Evolutionary conservation across 257 asterid genomes (phyloP).

Genomic region (Paulownia fortunei): DNA sequence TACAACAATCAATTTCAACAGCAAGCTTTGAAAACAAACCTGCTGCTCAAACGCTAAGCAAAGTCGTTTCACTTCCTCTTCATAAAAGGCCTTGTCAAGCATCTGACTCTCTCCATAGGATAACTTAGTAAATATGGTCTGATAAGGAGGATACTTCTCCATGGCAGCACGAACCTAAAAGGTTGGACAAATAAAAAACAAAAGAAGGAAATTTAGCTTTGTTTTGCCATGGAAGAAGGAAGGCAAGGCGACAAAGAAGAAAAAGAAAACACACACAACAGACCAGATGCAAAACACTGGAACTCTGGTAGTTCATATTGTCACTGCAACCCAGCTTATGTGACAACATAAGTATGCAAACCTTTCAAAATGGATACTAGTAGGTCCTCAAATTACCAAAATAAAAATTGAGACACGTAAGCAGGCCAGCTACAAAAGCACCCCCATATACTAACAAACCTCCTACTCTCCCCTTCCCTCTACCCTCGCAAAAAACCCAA

Average conservation of each 20-base stretch:
- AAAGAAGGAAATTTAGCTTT: slow-evolving; percentile 3
- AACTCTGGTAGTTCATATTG: neutral
- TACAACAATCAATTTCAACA: neutral
- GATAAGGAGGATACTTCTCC: slow-evolving; percentile 93
- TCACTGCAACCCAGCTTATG: neutral
- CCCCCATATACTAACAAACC: neutral
- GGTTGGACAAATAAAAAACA: slow-evolving; percentile 6
- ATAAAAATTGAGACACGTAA: neutral
- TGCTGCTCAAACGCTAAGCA: slow-evolving; percentile 93
- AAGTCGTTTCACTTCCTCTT: slow-evolving; percentile 92
- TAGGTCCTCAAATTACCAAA: neutral
- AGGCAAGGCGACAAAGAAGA: neutral
- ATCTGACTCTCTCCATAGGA: slow-evolving; percentile 97
- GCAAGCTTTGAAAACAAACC: slow-evolving; percentile 49
- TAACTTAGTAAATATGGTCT: slow-evolving; percentile 71
- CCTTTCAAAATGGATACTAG: neutral
- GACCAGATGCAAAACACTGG: neutral
- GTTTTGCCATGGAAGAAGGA: neutral
- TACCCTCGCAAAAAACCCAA: neutral
- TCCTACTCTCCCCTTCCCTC: neutral
- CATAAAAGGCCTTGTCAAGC: slow-evolving; percentile 95
- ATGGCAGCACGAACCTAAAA: slow-evolving; percentile 81
- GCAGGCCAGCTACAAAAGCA: neutral
- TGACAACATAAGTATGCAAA: neutral
- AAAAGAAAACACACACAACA: neutral